phyloP scores from a whole-genome alignment of 441 rosid genomes.

The Pelargonium fulgidum region DNA sequence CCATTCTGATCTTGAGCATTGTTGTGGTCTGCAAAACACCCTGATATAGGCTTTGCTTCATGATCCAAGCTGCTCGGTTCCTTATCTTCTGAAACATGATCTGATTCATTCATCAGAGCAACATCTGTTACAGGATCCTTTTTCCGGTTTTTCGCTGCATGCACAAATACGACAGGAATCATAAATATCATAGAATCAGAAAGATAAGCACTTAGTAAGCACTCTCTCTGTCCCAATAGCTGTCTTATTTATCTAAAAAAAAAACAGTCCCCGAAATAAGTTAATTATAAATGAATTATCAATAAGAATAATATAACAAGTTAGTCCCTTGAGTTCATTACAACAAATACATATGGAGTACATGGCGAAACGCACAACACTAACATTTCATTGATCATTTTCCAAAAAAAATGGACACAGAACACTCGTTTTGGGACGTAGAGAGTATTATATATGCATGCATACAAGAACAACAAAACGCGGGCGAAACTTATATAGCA shows the following conservation, averaged over 20 bases:
- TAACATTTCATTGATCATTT: too few relatives aligned
- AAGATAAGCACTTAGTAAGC: constrained; percentile 9
- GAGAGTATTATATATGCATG: not conserved
- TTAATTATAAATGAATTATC: too few relatives aligned
- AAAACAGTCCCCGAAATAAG: too few relatives aligned
- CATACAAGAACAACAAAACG: not conserved
- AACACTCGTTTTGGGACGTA: too few relatives aligned
- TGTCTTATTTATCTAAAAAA: too few relatives aligned
- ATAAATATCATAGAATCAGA: constrained; percentile 1
- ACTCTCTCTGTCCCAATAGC: not conserved
- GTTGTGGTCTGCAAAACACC: constrained; percentile 19
- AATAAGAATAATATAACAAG: too few relatives aligned
- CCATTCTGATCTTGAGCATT: constrained; percentile 18
- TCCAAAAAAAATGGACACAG: too few relatives aligned
- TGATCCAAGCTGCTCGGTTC: constrained; percentile 33
- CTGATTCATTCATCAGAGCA: constrained; percentile 23
- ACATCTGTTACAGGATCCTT: constrained; percentile 25
- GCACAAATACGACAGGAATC: constrained; percentile 20
- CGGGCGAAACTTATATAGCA: not conserved
- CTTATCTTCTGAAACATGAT: constrained; percentile 25
- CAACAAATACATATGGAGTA: not conserved
- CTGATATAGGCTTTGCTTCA: constrained; percentile 21
- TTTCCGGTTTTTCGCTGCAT: constrained; percentile 47
- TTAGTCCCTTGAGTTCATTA: too few relatives aligned
- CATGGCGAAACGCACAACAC: too few relatives aligned